Percentiles rank a stretch among this genome's conserved stretches.
Conservation (phyloP, 208 protist genomes). For the Wallacemonas collosoma region DNA sequence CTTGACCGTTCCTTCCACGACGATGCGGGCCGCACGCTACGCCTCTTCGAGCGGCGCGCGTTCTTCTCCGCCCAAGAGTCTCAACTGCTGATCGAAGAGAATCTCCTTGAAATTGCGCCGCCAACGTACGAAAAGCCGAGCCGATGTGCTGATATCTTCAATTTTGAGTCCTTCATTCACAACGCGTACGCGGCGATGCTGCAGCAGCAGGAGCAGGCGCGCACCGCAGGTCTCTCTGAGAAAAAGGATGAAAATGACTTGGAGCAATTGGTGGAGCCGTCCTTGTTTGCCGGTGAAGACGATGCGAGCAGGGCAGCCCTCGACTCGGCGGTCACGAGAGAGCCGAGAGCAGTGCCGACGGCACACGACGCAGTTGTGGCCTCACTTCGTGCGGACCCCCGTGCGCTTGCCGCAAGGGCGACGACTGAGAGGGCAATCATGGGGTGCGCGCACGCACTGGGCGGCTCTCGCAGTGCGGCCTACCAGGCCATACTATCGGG, state of each 20-base stretch:
- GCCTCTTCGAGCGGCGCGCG: slow-evolving; percentile 34
- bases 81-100: slow-evolving; percentile 29
- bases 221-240: too few relatives aligned
- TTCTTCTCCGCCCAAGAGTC: slow-evolving; percentile 53
- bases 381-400: background rate
- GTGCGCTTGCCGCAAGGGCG: background rate
- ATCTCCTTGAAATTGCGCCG: slow-evolving; percentile 1
- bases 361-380: background rate
- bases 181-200: background rate
- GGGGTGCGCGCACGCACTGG: background rate
- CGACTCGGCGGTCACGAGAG: too few relatives aligned
- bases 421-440: background rate
- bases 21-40: slow-evolving; percentile 26
- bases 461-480: background rate
- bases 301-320: too few relatives aligned
- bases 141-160: slow-evolving; percentile 13
- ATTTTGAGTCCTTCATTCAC: slow-evolving; percentile 15
- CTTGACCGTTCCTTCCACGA: background rate
- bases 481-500: background rate
- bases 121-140: slow-evolving; percentile 5
- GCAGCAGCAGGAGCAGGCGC: slow-evolving; percentile 3
- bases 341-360: too few relatives aligned
- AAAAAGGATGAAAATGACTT: too few relatives aligned
- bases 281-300: too few relatives aligned
- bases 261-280: too few relatives aligned